Evolutionary conservation across 1,284 basidiomycete species (phyloP).

Genomic region (Sanguinoderma infundibulare): DNA sequence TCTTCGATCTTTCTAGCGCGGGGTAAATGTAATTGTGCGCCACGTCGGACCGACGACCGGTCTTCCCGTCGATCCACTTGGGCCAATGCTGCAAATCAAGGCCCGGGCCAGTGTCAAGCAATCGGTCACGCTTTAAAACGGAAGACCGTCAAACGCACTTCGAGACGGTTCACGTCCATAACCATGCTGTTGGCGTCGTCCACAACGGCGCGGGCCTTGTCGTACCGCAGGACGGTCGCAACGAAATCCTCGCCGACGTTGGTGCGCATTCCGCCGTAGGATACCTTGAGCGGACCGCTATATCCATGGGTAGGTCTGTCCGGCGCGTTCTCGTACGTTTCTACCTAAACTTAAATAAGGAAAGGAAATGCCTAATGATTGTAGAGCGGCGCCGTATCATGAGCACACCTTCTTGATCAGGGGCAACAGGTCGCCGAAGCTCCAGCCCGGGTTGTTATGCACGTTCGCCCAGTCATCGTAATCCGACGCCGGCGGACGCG

Average conservation of each 20-base stretch:
- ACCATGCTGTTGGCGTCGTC: slow-evolving; percentile 29
- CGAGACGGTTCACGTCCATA: slow-evolving; percentile 28
- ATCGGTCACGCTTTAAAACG: background rate
- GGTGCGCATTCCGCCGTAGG: slow-evolving; percentile 26
- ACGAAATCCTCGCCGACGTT: slow-evolving; percentile 30
- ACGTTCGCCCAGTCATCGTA: slow-evolving; percentile 55
- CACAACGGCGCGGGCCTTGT: slow-evolving; percentile 17
- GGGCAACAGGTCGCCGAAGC: slow-evolving; percentile 50
- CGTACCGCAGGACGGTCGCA: slow-evolving; percentile 19
- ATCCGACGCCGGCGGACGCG: slow-evolving; percentile 55
- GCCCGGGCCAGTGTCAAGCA: too few species aligned
- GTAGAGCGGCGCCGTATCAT: background rate
- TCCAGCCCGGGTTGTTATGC: slow-evolving; percentile 55
- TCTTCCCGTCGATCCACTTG: slow-evolving; percentile 54
- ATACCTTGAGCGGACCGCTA: slow-evolving; percentile 32
- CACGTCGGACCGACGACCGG: slow-evolving; percentile 60
- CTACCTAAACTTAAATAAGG: slow-evolving; percentile 5
- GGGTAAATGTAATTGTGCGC: slow-evolving; percentile 64
- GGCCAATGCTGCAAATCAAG: background rate
- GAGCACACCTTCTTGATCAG: slow-evolving; percentile 25
- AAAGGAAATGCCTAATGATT: background rate
- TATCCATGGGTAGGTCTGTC: slow-evolving; percentile 28
- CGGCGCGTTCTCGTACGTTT: slow-evolving; percentile 20
- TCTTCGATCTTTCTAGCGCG: slow-evolving; percentile 32
- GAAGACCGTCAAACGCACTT: slow-evolving; percentile 15